Evolutionary conservation across 1,139 yeast species (phyloP), one percentile per base, ranked within the genome.

Genomic region (Candida freyschussii): DNA sequence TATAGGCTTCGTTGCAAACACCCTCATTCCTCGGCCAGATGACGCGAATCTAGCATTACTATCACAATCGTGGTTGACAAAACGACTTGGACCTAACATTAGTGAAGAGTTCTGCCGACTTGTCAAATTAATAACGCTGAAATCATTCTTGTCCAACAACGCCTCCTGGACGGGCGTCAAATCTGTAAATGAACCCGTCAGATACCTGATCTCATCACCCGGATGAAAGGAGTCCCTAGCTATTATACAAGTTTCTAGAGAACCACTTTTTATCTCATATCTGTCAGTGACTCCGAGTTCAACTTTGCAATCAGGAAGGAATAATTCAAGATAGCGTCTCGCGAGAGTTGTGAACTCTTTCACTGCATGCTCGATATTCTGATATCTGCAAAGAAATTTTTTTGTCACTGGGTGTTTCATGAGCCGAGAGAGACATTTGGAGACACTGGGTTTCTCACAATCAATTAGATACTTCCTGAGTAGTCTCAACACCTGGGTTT

Each of bases 81-180:
- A 68, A 20, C 74, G 50, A 5, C 67, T 62, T 0, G 74, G 74
- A 0, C 74, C 74, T 24, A 68, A 53, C 69, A 68, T 63, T 17
- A 68, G 47, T 34, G 67, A 60, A 22, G 62, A 54, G 11, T 50
- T 49, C 6, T 55, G 56, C 4, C 63, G 38, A 16, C 62, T 53
- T 3, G 67, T 55, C 7, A 50, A 35, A 33, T 61, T 56, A 25
- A 68, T 57, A 21, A 68, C 60, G 24, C 69, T 62, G 43, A 68
- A 66, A 40, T 67, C 72, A 23, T 54, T 52, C 17, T 44, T 45
- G 23, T 52, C 50, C 14, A 56, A 35, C 23, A 47, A 45, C 9
- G 46, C 52, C 28, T 63, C 60, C 20, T 60, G 66, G 8, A 50
- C 56, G n/a, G 48, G 53, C 7, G 56, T 45, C 21, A 68, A 47